Evolutionary conservation across 225 moss, liverwort and hornwort species (phyloP), one percentile per base, ranked within the genome.

Genomic region (Marchantia paleacea): DNA sequence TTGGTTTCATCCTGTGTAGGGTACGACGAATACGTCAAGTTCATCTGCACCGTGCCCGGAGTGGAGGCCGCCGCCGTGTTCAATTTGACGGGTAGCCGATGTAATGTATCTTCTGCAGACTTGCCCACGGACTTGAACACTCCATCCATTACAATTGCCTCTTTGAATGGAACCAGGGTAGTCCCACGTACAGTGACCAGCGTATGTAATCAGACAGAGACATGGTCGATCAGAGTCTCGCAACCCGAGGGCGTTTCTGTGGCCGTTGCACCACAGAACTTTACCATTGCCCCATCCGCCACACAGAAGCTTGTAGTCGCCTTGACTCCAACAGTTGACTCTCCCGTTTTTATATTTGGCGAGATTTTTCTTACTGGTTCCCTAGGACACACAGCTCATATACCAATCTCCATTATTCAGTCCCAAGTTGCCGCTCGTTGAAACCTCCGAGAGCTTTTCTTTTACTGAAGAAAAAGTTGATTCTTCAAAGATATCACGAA

Each of bases 1-100:
- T 28, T 15, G 16, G 14, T 68, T 68, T 29, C 28, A 13, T 55
- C 8, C 53, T 12, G 31, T 85, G 81, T 85, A 87, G 89, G 75
- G 18, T 89, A 86, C 26, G 82, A 89, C 60, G 89, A 89, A 57
- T 89, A 89, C 72, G 79, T 89, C 70, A 83, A 77, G 75, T 89
- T 89, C 55, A 75, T 87, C 49, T 89, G 89, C 65, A 69, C 89
- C 15, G 84, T 84, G 48, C 86, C 89, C 9, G 89, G 86, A 30
- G 75, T 86, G 60, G 62, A 82, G 24, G 54, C 77, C 18, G 77
- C 47, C 3, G 80, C 86, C 26, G 84, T 89, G 11, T 74, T 70
- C 53, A 84, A 89, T 61, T 62, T 86, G 62, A 89, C 89, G 7
- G 84, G 86, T 7, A 82, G 57, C 69, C 70, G 20, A 2, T 89